Conservation (phyloP, 179 eudicot species). For the Sideroxylon spinosum region DNA sequence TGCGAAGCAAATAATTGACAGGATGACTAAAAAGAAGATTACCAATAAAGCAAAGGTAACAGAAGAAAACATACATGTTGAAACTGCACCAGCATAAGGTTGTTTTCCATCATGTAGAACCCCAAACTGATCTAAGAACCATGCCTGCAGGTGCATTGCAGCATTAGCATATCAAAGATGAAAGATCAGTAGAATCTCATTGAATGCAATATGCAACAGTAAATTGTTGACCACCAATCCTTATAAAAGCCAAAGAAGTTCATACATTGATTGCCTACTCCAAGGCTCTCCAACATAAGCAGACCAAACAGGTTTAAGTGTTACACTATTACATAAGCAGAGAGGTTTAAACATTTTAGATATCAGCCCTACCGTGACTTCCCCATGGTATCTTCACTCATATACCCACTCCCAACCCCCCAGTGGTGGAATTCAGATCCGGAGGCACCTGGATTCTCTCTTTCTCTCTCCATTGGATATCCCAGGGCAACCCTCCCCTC, state of each 20-base stretch:
- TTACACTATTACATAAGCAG: no score
- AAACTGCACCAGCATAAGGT: slow-evolving; percentile 87
- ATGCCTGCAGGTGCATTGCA: slow-evolving; percentile 50
- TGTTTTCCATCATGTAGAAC: slow-evolving; percentile 95
- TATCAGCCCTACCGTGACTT: no score
- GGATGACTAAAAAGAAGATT: slow-evolving; percentile 16
- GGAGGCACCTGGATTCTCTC: no score
- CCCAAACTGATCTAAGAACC: slow-evolving; percentile 96
- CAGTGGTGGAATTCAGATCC: no score
- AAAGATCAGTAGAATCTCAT: neutral
- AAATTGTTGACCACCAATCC: neutral
- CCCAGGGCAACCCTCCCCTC: no score
- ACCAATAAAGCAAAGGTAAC: slow-evolving; percentile 32
- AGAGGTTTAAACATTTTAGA: no score
- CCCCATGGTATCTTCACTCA: no score
- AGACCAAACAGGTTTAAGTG: neutral
- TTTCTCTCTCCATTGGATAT: no score
- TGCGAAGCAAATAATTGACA: slow-evolving; percentile 8
- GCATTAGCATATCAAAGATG: slow-evolving; percentile 4
- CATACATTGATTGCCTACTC: neutral
- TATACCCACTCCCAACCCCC: no score
- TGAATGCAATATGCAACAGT: neutral
- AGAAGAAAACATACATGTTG: slow-evolving; percentile 62
- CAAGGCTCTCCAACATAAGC: neutral
- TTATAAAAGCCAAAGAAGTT: neutral